phyloP scores from a whole-genome alignment of 75 land plant genomes.

The Sequoiadendron giganteum region DNA sequence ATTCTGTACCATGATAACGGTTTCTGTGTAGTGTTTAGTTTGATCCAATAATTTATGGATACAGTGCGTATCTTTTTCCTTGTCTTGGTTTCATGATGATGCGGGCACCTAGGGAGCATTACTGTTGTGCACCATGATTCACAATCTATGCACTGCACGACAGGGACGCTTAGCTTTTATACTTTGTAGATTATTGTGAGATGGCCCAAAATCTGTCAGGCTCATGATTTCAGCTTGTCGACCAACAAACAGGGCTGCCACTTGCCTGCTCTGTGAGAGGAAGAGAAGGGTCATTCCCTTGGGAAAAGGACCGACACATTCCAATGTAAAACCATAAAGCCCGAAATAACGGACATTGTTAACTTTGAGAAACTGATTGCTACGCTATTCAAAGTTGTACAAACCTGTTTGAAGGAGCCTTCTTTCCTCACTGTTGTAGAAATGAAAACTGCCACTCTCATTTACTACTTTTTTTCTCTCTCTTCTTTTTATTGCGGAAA shows the following conservation, averaged over 20 bases:
- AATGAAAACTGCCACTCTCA: no score
- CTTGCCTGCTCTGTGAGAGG: no score
- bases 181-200: neutral
- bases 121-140: neutral
- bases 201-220: neutral
- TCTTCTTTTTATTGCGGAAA: no score
- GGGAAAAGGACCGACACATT: neutral
- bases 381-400: no score
- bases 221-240: neutral
- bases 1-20: neutral
- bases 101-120: neutral
- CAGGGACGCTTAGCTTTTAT: no score
- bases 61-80: neutral
- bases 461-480: no score
- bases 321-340: neutral
- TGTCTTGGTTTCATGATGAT: neutral
- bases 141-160: neutral
- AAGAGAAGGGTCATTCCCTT: no score
- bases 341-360: neutral
- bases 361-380: neutral
- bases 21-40: no score
- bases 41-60: no score
- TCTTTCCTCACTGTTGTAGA: no score
- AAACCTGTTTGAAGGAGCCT: no score
- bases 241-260: neutral